Evolutionary conservation across 2,329 filamentous ascomycete species (phyloP), one percentile per base, ranked within the genome.

Genomic region (Ceratocystiopsis minuta): DNA sequence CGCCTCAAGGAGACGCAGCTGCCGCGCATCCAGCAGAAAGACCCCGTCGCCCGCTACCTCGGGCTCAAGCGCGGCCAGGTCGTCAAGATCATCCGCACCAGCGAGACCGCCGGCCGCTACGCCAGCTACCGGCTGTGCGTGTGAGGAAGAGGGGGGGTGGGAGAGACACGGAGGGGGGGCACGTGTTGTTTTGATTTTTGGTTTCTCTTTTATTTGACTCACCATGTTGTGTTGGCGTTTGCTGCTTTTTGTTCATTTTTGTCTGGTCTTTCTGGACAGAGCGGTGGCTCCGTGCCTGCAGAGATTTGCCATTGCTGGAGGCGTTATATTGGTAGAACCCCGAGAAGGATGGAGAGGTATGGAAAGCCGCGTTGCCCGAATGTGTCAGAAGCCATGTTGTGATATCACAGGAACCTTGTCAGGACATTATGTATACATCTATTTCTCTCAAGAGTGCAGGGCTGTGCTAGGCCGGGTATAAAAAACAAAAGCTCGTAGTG

Each of bases 1-100:
- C 76, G 90, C 39, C 64, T 98, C 60, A 96, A 95, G 75, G 90
- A 98, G 70, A 95, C 85, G 11, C 90, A 98, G 66, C 67, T 98
- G 55, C 90, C 90, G 5, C 73, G 90, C 43, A 94, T 98, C 53
- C 75, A 94, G 60, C 74, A 82, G 50, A 83, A 82, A 51, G 90
- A 98, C 59, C 90, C 90, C 3, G 86, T 98, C 41, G 84, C 90
- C 20, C 78, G 81, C 53, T 98, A 96, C 60, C 66, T 95, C 43
- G 90, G 90, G 13, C 66, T 98, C 57, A 80, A 82, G 66, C 73
- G 87, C 56, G 86, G 87, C 4, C 83, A 95, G 62, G 87, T 98
- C 3, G 90, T 98, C 54, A 98, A 98, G 74, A 98, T 98, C 54
- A 95, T 98, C 54, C 72, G 90, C 50, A 87, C 80, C 60, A 87